phyloP scores from a whole-genome alignment of 2,329 filamentous ascomycete species.

The Aspergillus jensenii region DNA sequence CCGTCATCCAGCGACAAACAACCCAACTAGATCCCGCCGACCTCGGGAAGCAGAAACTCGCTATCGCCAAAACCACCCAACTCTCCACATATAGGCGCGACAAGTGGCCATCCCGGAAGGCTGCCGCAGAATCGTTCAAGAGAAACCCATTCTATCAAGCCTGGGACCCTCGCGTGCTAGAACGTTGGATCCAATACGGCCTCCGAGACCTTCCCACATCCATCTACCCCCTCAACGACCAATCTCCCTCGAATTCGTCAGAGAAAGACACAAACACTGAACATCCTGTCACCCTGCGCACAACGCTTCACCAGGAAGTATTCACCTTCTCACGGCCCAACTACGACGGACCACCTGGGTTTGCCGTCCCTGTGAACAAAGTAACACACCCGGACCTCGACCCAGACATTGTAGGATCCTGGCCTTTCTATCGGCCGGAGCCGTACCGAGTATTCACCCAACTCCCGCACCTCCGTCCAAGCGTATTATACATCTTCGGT shows the following conservation, averaged over 20 bases:
- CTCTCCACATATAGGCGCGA: constrained; percentile 74
- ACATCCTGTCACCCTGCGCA: constrained; percentile 66
- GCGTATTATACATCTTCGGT: constrained; percentile 47
- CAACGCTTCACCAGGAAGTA: constrained; percentile 85
- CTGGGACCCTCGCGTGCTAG: constrained; percentile 80
- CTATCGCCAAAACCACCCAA: constrained; percentile 40
- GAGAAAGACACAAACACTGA: constrained; percentile 13
- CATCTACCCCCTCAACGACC: constrained; percentile 32
- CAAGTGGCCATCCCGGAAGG: constrained; percentile 73
- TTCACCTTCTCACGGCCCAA: constrained; percentile 51
- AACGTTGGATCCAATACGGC: constrained; percentile 70
- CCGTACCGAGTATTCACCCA: constrained; percentile 37
- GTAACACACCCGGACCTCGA: constrained; percentile 49
- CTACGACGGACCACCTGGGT: constrained; percentile 59
- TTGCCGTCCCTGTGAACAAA: constrained; percentile 37
- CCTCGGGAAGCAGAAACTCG: constrained; percentile 21
- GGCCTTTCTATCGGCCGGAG: constrained; percentile 48
- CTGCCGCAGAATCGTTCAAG: constrained; percentile 66
- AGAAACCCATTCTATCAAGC: constrained; percentile 72
- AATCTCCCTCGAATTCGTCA: constrained; percentile 1
- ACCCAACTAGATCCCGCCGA: constrained; percentile 35
- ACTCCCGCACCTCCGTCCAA: constrained; percentile 46
- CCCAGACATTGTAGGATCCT: constrained; percentile 26
- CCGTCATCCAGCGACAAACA: constrained; percentile 64
- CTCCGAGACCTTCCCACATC: constrained; percentile 71